Evolutionary conservation across 2,329 filamentous ascomycete genomes (phyloP), one percentile per base, ranked within the genome.

Genomic region (Zasmidium citrigriseum): DNA sequence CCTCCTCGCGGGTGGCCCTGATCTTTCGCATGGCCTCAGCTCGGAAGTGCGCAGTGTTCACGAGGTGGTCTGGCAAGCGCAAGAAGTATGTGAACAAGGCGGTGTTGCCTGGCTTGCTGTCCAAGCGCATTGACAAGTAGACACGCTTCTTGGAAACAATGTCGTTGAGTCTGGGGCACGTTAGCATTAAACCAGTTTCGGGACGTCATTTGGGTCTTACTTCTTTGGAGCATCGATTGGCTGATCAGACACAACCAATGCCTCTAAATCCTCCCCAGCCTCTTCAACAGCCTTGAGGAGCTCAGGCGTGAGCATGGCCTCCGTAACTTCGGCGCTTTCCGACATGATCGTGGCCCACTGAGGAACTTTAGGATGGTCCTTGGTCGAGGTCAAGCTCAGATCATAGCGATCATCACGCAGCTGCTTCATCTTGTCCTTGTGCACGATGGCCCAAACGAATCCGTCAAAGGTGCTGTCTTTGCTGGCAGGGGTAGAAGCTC

Each of bases 341-440:
- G 87, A 96, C 95, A 99, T 98, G 71, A 97, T 86, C 12, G 91
- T 96, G 55, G 89, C 82, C 93, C 93, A 99, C 64, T 83, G 78
- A 29, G 95, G 93, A 29, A 99, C 86, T 81, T 96, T 97, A 55
- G 89, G 73, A 77, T 93, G 86, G 71, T 99, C 95, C 83, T 96
- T 96, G 72, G 93, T 97, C 64, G 87, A 87, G 45, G 95, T 97
- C 67, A 99, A 84, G 54, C 91, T 96, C 55, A 97, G 81, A 74
- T 99, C 95, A 78, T 97, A 99, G 68, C 95, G 90, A 63, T 96
- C 91, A 49, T 96, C 90, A 61, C 95, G 89, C 68, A 96, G 84
- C 69, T 86, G 82, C 80, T 90, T 91, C 93, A 99, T 98, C 73
- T 84, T 79, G 69, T 92, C 88, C 85, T 99, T 99, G 83, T 98